These are phyloP conservation scores for Barbatosphaeria neglecta DNA, from an alignment of 495 filamentous ascomycete genomes.

Conservation along the genomic window DNA sequence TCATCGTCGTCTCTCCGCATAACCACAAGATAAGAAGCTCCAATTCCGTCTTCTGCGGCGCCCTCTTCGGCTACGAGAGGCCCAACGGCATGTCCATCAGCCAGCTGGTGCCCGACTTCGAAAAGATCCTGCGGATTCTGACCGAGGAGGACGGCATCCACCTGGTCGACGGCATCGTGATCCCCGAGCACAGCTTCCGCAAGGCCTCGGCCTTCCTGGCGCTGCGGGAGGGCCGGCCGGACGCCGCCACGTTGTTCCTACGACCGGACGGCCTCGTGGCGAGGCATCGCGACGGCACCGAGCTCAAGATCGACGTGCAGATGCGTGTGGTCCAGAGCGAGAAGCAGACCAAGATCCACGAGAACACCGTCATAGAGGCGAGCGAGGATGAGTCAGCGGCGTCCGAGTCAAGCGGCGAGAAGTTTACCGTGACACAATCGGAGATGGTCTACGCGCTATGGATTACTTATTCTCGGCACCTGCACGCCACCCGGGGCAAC, in stretches of 20 bases:
- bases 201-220: constrained; percentile 75
- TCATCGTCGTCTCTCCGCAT: constrained; percentile 74
- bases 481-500: constrained; percentile 58
- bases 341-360: constrained; percentile 30
- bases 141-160: constrained; percentile 75
- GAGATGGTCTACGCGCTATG: constrained; percentile 91
- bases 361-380: constrained; percentile 32
- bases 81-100: constrained; percentile 70
- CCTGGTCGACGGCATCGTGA: constrained; percentile 85
- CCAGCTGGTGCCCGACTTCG: constrained; percentile 77
- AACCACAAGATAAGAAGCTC: constrained; percentile 75
- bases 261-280: constrained; percentile 74
- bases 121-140: constrained; percentile 65
- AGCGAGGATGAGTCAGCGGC: constrained; percentile 36
- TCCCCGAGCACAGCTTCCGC: constrained; percentile 91
- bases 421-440: constrained; percentile 28
- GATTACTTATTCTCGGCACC: constrained; percentile 90
- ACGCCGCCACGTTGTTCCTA: constrained; percentile 64
- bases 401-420: constrained; percentile 12
- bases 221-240: constrained; percentile 65
- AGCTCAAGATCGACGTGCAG: constrained; percentile 87
- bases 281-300: constrained; percentile 76
- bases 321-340: constrained; percentile 92
- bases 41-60: constrained; percentile 86
- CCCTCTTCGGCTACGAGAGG: constrained; percentile 76